Evolutionary conservation across 2,329 filamentous ascomycete species (phyloP).

Genomic region (Fusarium armeniacum): DNA sequence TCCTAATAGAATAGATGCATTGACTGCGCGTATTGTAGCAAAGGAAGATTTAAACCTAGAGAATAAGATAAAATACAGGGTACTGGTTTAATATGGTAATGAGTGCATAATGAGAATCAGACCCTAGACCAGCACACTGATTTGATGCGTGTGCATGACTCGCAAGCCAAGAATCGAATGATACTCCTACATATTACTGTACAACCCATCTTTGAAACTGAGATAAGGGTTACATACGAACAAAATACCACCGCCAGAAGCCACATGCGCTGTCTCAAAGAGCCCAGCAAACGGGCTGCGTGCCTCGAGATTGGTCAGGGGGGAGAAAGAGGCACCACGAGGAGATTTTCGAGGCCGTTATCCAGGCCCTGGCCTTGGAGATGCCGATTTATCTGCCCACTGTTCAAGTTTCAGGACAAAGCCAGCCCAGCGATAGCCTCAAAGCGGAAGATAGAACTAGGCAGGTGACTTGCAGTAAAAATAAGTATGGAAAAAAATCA

Average conservation of each 20-base stretch:
- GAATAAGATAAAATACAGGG: not conserved
- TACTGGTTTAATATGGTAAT: too few relatives aligned
- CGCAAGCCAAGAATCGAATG: not conserved
- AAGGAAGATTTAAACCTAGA: not conserved
- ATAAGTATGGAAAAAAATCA: not conserved
- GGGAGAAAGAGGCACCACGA: not conserved
- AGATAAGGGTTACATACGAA: not conserved
- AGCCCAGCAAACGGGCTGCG: too few relatives aligned
- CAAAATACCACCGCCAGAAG: not conserved
- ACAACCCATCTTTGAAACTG: not conserved
- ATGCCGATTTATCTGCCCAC: not conserved
- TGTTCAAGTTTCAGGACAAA: not conserved
- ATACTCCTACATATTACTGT: not conserved
- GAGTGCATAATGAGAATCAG: not conserved
- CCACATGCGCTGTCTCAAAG: too few relatives aligned
- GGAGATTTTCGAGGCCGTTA: not conserved
- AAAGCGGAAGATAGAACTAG: not conserved
- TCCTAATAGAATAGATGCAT: not conserved
- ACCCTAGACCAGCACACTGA: not conserved
- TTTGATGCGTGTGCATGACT: not conserved
- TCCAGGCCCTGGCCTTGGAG: not conserved
- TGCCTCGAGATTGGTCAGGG: not conserved
- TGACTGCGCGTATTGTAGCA: not conserved
- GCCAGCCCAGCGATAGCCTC: not conserved
- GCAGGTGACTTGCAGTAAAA: not conserved